Evolutionary conservation across 352 stramenopile species (phyloP), one percentile per base, ranked within the genome.

Genomic region (Pythium oligandrum): DNA sequence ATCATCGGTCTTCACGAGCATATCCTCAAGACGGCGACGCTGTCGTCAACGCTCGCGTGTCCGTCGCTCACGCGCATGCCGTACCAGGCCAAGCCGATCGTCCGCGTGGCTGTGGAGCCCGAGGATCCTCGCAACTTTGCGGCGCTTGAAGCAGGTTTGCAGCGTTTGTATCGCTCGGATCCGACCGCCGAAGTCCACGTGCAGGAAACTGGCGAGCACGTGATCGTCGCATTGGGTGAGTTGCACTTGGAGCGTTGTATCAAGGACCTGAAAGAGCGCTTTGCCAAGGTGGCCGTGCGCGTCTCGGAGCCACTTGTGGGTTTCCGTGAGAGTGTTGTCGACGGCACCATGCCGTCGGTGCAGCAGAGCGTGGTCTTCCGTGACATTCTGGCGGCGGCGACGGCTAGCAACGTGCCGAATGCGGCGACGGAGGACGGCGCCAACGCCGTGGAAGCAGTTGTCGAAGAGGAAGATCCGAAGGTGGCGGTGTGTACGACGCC

Each of bases 181-280:
- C 85, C 91, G 17, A 96, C 88, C 0, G 92, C 96, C n/a, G 91
- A 98, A 68, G 89, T 97, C 6, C 83, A 90, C 17, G 82, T 96
- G 0, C 82, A 93, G 59, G 79, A 94, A 48, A 94, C 79, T 4
- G 91, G 91, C 8, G 88, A 98, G 42, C 85, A 97, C 51, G 86
- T 97, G 4, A 83, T 98, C 52, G 78, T 89, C 40, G 90, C 88
- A 40, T 64, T 98, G 0, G 91, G 91, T 30, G 91, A 98, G 48
- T 73, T 98, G 7, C 91, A 98, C 51, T 55, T 98, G 30, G 90
- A 97, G 61, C 83, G 86, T 10, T 97, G 90, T 53, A 85, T 97
- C 34, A 97, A 97, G 57, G 87, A 96, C 45, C 53, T 96, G 33
- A 88, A 86, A 33, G 86, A 95, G 45, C 80, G 87, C 3, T 96